Conservation (phyloP, 257 asterid species). For the Cynanchum wilfordii region DNA sequence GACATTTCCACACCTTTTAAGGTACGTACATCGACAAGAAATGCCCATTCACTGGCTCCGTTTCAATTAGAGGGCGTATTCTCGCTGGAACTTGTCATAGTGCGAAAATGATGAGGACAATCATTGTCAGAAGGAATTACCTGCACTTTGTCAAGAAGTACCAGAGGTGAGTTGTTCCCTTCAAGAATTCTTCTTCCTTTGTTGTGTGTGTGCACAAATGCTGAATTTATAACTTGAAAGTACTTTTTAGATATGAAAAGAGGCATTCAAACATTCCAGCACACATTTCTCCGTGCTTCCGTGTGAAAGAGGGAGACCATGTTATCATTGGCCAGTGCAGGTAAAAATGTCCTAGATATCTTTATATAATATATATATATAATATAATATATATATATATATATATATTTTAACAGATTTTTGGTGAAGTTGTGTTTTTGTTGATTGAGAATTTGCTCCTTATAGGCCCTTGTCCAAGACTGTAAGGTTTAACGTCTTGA, state of each 20-base stretch:
- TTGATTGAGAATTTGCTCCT: not conserved
- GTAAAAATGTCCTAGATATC: slow-evolving; percentile 15
- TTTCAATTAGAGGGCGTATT: slow-evolving; percentile 78
- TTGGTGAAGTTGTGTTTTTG: not conserved
- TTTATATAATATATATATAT: too few species aligned
- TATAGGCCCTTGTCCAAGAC: slow-evolving; percentile 83
- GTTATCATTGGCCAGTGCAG: slow-evolving; percentile 89
- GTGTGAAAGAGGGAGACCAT: slow-evolving; percentile 80
- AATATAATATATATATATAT: too few species aligned
- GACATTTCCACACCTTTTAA: slow-evolving; percentile 7
- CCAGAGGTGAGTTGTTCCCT: slow-evolving; percentile 39
- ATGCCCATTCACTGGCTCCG: slow-evolving; percentile 74
- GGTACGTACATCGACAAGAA: slow-evolving; percentile 83
- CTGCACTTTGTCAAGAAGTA: slow-evolving; percentile 75
- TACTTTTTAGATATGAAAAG: slow-evolving; percentile 57
- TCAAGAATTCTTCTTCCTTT: too few species aligned
- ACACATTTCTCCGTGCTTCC: slow-evolving; percentile 82
- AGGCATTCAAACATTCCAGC: slow-evolving; percentile 83
- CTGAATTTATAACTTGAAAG: not conserved
- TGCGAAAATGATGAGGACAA: slow-evolving; percentile 81
- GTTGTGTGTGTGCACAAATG: not conserved
- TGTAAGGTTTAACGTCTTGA: slow-evolving; percentile 73
- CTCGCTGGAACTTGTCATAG: slow-evolving; percentile 85
- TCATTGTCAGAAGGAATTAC: slow-evolving; percentile 67
- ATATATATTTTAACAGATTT: not conserved